Base-by-base conservation (phyloP, 2,329 filamentous ascomycete genomes). In the Exophiala bonariae region DNA sequence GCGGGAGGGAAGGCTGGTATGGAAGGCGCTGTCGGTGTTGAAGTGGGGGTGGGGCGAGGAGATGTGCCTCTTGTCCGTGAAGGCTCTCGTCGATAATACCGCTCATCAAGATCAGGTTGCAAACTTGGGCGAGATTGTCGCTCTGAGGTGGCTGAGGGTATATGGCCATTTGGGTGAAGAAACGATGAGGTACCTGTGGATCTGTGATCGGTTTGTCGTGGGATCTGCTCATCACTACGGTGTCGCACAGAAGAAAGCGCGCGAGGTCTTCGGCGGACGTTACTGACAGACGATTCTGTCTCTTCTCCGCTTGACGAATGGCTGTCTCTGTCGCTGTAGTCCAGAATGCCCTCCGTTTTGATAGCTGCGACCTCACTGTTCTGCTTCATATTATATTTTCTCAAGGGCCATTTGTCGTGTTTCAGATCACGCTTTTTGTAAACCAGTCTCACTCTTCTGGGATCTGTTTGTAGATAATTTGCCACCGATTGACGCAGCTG, bases 351-450 rank as follows among this genome's bases (percentile, higher is more conserved):
- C 35, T 72, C 68, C 3, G 69, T 70, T 20, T 75, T 66, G 31
- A 75, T 71, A 42, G 68, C 72, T 44, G 73, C 58, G 39, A 76
- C 64, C 55, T 74, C 68, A 3, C 71, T 74, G 41, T 75, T 66
- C 52, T 76, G 73, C 52, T 75, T 75, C 28, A 76, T 61, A 13
- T 71, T 68, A 48, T 73, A 71, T 28, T 64, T 58, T 50, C 67
- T 68, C 46, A 72, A 70, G 8, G 67, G 58, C 32, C 54, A 53
- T 4, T 54, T 44, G 54, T 76, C 67, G 49, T 73, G 62, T 43
- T 68, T 70, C 39, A 76, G 57, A 28, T 72, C 52, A 22, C 65
- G 68, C 19, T 71, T 71, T 59, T 75, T 76, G 60, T 76, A 76
- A 3, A 76, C 60, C 28, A 76, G 52, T 44, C 67, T 67, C 47